Evolutionary conservation across 2,329 filamentous ascomycete genomes (phyloP).

Genomic region (Colletotrichum sidae): DNA sequence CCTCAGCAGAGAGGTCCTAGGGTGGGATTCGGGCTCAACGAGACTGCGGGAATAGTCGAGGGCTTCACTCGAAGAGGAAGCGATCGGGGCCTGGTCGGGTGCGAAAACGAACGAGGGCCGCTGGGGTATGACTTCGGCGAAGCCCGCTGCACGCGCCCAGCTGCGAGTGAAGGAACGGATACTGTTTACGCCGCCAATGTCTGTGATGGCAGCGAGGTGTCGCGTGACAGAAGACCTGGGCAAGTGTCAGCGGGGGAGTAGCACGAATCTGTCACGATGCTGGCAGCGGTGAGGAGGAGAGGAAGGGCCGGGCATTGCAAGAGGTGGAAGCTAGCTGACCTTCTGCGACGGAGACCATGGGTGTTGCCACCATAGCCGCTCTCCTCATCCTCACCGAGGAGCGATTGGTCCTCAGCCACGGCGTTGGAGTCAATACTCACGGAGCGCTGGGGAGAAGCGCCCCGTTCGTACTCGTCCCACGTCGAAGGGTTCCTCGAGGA

Average conservation of each 20-base stretch:
- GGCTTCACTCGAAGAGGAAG: slow-evolving; percentile 46
- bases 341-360: slow-evolving; percentile 47
- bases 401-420: slow-evolving; percentile 58
- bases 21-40: slow-evolving; percentile 49
- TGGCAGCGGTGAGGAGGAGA: not conserved
- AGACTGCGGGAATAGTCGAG: slow-evolving; percentile 56
- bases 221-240: slow-evolving; percentile 69
- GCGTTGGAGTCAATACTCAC: slow-evolving; percentile 57
- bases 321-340: slow-evolving; percentile 44
- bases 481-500: slow-evolving; percentile 52
- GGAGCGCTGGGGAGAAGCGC: slow-evolving; percentile 51
- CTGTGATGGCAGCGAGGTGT: slow-evolving; percentile 67
- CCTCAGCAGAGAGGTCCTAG: slow-evolving; percentile 59
- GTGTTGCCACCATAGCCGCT: slow-evolving; percentile 44
- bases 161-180: slow-evolving; percentile 93
- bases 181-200: slow-evolving; percentile 92
- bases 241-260: slow-evolving; percentile 15
- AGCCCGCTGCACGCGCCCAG: slow-evolving; percentile 90
- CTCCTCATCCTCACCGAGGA: slow-evolving; percentile 54
- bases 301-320: not conserved
- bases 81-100: slow-evolving; percentile 63
- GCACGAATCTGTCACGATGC: slow-evolving; percentile 43
- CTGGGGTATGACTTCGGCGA: slow-evolving; percentile 87
- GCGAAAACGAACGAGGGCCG: slow-evolving; percentile 78
- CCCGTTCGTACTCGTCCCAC: slow-evolving; percentile 61